Percentiles rank a stretch among this genome's conserved stretches.
Evolutionary conservation across 768 basidiomycete genomes (phyloP).

Genomic region (Panus rudis): DNA sequence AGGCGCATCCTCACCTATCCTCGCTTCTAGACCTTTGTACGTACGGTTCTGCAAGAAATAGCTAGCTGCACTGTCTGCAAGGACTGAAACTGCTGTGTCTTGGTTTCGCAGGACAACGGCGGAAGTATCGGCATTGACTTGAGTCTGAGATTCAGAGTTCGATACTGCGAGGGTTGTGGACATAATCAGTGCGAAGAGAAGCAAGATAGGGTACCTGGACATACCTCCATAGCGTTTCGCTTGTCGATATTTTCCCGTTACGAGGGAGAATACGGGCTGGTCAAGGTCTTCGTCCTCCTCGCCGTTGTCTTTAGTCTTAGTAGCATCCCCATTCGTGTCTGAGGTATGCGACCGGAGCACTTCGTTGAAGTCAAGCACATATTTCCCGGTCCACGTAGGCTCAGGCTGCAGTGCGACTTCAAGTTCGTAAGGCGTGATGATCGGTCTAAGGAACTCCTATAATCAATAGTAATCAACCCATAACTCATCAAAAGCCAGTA

Average conservation of each 20-base stretch:
- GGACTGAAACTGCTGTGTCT: conserved; percentile 46
- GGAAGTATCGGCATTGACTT: too few relatives aligned
- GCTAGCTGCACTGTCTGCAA: conserved; percentile 66
- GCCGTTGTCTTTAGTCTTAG: conserved; percentile 16
- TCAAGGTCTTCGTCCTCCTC: conserved; percentile 51
- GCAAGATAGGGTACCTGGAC: conserved; percentile 4
- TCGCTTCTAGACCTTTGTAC: conserved; percentile 76
- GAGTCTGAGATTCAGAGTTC: too few relatives aligned
- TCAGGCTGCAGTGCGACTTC: conserved; percentile 69
- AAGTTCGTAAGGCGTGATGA: conserved; percentile 91
- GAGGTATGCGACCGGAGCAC: not conserved
- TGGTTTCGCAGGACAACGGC: conserved; percentile 59
- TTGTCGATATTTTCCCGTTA: conserved; percentile 81
- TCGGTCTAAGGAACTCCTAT: conserved; percentile 85
- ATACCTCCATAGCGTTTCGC: conserved; percentile 57
- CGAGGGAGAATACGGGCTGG: conserved; percentile 75
- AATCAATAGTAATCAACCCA: not conserved
- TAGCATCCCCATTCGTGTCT: not conserved
- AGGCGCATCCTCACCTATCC: conserved; percentile 73
- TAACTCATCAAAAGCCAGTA: not conserved
- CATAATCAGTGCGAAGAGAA: too few relatives aligned
- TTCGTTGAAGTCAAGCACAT: conserved; percentile 63
- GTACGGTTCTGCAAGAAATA: conserved; percentile 67
- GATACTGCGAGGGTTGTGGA: too few relatives aligned
- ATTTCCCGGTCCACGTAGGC: conserved; percentile 67